These are phyloP conservation scores for Oropetium thomaeum DNA, from an alignment of 176 grass and related monocot species.

Conservation along the genomic window DNA sequence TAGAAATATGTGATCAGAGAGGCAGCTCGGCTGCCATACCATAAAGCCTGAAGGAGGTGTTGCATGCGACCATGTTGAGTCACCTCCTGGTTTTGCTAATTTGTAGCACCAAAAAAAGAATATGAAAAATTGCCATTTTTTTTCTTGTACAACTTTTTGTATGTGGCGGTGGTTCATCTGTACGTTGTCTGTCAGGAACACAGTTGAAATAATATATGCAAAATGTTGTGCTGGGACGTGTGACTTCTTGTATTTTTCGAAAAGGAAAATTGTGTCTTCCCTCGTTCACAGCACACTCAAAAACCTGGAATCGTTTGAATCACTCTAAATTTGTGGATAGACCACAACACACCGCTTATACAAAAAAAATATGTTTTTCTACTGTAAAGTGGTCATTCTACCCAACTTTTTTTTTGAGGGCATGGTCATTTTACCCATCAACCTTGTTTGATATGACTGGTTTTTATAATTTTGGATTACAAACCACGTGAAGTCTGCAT, in stretches of 20 bases:
- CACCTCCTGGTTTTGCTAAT: constrained; percentile 7
- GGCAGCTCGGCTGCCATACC: not conserved
- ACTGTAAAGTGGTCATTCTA: too few species aligned
- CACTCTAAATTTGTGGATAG: too few species aligned
- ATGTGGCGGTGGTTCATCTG: constrained; percentile 11
- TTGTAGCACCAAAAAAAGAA: constrained; percentile 24
- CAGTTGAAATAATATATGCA: not conserved
- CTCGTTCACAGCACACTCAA: too few species aligned
- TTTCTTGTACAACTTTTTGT: constrained; percentile 22
- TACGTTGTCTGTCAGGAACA: not conserved
- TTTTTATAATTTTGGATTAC: too few species aligned
- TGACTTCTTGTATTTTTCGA: not conserved
- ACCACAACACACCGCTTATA: too few species aligned
- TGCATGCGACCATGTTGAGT: not conserved
- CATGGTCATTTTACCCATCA: too few species aligned
- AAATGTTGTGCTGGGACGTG: not conserved
- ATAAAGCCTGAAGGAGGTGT: constrained; percentile 1
- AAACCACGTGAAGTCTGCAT: too few species aligned
- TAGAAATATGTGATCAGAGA: constrained; percentile 25
- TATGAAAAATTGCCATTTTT: constrained; percentile 21
- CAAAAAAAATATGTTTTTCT: too few species aligned
- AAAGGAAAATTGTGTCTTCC: too few species aligned
- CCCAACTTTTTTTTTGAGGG: too few species aligned
- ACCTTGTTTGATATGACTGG: too few species aligned
- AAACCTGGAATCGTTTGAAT: too few species aligned